Conservation (phyloP, 1,284 basidiomycete genomes). For the Leucoagaricus sp. region DNA sequence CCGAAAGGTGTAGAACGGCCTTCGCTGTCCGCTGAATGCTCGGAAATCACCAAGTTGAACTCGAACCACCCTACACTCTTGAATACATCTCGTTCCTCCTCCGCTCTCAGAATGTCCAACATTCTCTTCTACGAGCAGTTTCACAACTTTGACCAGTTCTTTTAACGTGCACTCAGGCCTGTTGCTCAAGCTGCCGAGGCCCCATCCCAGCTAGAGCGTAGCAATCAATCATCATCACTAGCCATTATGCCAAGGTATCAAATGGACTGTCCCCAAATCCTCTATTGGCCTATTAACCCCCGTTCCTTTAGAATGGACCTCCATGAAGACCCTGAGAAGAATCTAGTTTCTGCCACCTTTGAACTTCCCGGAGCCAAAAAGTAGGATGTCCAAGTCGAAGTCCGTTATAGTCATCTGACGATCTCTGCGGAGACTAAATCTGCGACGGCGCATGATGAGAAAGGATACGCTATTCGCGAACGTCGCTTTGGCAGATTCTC, state of each 20-base stretch:
- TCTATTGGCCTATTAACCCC: background rate
- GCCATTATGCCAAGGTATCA: slow-evolving; percentile 13
- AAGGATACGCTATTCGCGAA: slow-evolving; percentile 13
- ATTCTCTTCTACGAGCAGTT: slow-evolving; percentile 17
- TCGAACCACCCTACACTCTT: too few species aligned
- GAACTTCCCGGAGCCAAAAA: slow-evolving; percentile 16
- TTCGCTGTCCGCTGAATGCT: too few species aligned
- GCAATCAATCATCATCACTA: background rate
- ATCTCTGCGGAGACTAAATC: slow-evolving; percentile 11
- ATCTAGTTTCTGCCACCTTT: slow-evolving; percentile 14
- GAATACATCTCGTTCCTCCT: too few species aligned
- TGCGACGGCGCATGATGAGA: slow-evolving; percentile 13
- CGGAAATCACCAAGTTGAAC: too few species aligned
- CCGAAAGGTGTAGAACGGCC: too few species aligned
- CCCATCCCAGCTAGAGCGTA: background rate
- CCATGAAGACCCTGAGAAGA: slow-evolving; percentile 13
- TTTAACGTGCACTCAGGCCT: background rate
- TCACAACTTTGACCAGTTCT: slow-evolving; percentile 10
- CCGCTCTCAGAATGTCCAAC: slow-evolving; percentile 14
- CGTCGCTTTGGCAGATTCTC: slow-evolving; percentile 15
- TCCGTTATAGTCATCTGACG: slow-evolving; percentile 11
- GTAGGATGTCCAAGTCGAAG: slow-evolving; percentile 11
- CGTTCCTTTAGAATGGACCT: slow-evolving; percentile 12
- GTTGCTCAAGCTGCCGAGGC: background rate
- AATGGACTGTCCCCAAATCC: too few species aligned